Conservation (phyloP, 2,329 filamentous ascomycete species). For the Apiospora sp. region DNA sequence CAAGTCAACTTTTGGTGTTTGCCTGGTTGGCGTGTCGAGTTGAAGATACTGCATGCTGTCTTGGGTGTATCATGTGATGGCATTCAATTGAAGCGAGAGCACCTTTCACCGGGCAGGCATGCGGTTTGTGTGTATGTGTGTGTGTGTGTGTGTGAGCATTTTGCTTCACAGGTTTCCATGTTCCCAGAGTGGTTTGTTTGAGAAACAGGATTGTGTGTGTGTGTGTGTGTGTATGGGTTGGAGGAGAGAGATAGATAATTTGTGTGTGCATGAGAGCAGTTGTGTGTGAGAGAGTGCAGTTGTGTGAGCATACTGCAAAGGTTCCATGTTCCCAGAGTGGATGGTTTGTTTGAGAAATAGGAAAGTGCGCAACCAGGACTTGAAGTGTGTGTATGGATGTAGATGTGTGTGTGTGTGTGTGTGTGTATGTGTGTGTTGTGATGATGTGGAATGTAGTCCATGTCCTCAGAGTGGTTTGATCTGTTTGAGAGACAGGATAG, state of each 20-base stretch:
- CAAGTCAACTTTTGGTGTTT: not conserved
- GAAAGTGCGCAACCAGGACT: too few relatives aligned
- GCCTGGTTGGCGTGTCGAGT: not conserved
- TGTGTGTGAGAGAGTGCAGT: too few relatives aligned
- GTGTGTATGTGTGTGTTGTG: not conserved
- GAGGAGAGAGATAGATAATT: too few relatives aligned
- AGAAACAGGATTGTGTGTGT: not conserved
- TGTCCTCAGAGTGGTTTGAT: not conserved
- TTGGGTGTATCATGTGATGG: conserved; percentile 4
- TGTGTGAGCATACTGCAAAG: too few relatives aligned
- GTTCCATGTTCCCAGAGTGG: too few relatives aligned
- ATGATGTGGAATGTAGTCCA: not conserved
- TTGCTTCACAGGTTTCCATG: not conserved
- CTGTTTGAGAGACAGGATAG: not conserved
- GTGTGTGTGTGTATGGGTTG: not conserved
- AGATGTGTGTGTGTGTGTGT: not conserved
- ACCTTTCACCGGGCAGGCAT: not conserved
- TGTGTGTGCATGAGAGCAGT: too few relatives aligned
- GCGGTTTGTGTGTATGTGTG: too few relatives aligned
- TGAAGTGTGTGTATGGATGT: not conserved
- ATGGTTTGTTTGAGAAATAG: too few relatives aligned
- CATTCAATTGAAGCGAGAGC: not conserved
- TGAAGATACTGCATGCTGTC: not conserved
- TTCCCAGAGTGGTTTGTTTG: not conserved
- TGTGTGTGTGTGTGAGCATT: not conserved